These are phyloP conservation scores for Gardenia jasminoides DNA, from an alignment of 257 asterid species.

Conservation along the genomic window DNA sequence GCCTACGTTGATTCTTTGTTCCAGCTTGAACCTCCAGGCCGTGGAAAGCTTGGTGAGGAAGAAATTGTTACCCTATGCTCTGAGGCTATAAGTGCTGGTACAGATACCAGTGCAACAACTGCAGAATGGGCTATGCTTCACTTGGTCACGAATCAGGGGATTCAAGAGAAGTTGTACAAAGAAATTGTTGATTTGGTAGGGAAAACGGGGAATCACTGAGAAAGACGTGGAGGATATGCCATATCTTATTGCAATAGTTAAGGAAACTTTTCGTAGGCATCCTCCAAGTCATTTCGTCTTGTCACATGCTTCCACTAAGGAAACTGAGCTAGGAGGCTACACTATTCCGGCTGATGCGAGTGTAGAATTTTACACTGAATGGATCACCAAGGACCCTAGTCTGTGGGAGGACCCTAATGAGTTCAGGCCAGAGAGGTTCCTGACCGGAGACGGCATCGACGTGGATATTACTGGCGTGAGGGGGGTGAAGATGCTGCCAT, in stretches of 20 bases:
- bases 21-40: conserved; percentile 53
- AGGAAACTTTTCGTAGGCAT: conserved; percentile 74
- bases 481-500: conserved; percentile 88
- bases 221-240: conserved; percentile 77
- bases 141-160: conserved; percentile 61
- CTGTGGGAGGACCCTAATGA: conserved; percentile 67
- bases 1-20: conserved; percentile 87
- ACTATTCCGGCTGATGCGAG: conserved; percentile 67
- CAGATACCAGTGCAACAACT: conserved; percentile 91
- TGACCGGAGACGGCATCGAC: conserved; percentile 74
- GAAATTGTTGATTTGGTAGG: conserved; percentile 73
- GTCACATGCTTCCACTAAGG: conserved; percentile 70
- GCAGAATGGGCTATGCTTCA: conserved; percentile 85
- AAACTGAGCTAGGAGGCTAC: conserved; percentile 77
- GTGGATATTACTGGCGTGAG: conserved; percentile 86
- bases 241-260: conserved; percentile 68
- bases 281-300: conserved; percentile 91
- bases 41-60: conserved; percentile 69
- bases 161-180: conserved; percentile 62
- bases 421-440: conserved; percentile 80
- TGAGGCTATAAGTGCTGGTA: conserved; percentile 86
- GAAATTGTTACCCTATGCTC: conserved; percentile 86
- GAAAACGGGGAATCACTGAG: conserved; percentile 52
- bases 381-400: conserved; percentile 78
- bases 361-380: conserved; percentile 88